Percentiles rank a stretch among this genome's conserved stretches.
phyloP scores from a whole-genome alignment of 106 monocot species.

The Dendrobium officinale region DNA sequence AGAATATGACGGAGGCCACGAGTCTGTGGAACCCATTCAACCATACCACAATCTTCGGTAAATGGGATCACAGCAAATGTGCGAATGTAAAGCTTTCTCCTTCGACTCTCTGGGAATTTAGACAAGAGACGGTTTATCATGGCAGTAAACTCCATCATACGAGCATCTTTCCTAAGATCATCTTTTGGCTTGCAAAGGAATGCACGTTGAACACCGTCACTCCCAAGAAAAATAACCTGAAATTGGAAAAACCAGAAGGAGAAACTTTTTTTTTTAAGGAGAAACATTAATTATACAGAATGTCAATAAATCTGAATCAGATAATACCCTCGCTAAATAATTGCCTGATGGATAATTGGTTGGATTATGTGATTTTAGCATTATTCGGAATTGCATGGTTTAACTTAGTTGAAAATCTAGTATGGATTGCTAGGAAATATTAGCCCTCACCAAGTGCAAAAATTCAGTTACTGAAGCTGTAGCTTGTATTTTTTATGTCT shows the following conservation, averaged over 20 bases:
- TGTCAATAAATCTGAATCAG: neutral
- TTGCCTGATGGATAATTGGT: neutral
- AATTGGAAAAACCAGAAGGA: neutral
- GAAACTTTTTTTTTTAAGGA: neutral
- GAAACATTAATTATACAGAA: neutral
- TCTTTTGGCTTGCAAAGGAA: conserved; percentile 99
- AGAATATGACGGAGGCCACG: conserved; percentile 94
- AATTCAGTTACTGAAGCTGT: neutral
- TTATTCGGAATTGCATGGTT: neutral
- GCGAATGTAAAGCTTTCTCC: conserved; percentile 91
- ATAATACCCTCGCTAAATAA: neutral
- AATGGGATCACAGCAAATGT: conserved; percentile 96
- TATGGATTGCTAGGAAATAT: neutral
- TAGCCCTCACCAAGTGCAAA: neutral
- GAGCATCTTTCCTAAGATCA: conserved; percentile 93
- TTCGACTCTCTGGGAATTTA: conserved; percentile 95
- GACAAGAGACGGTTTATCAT: conserved; percentile 90
- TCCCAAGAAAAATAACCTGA: conserved; percentile 92
- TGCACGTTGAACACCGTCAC: conserved; percentile 77
- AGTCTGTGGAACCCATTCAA: conserved; percentile 97
- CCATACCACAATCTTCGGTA: conserved; percentile 97
- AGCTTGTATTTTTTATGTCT: neutral
- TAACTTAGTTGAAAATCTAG: neutral
- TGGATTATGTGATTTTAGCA: neutral
- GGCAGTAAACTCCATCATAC: conserved; percentile 99